Conservation (phyloP, 179 eudicot genomes). For the Spinacia oleracea region DNA sequence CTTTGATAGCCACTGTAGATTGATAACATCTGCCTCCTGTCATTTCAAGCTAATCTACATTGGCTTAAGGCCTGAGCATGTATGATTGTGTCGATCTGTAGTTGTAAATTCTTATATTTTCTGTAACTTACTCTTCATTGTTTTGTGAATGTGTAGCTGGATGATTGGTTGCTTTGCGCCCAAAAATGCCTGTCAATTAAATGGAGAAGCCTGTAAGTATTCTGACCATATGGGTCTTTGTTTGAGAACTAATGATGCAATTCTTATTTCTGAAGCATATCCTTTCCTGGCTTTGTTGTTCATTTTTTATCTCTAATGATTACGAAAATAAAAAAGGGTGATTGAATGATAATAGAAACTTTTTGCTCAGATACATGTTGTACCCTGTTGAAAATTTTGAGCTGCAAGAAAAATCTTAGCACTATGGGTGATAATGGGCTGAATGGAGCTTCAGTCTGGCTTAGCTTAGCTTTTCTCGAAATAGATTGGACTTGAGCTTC, state of each 20-base stretch:
- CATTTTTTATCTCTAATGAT: neutral
- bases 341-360: neutral
- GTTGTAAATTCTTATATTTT: neutral
- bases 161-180: conserved; percentile 24
- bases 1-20: neutral
- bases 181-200: conserved; percentile 22
- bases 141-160: conserved; percentile 22
- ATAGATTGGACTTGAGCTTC: neutral
- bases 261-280: neutral
- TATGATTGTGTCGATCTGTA: neutral
- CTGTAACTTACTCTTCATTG: neutral
- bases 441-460: neutral
- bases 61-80: neutral
- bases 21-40: neutral
- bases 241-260: neutral
- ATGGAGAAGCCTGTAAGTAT: conserved; percentile 43
- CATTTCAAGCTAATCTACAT: neutral
- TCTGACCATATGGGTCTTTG: conserved; percentile 1
- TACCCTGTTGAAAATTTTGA: neutral
- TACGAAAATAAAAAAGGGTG: neutral
- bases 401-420: neutral
- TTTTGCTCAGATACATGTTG: neutral
- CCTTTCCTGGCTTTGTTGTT: neutral
- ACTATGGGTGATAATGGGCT: neutral
- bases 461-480: neutral